Percentiles rank a stretch among this genome's conserved stretches.
Evolutionary conservation across 805 yeast species (phyloP).

Genomic region (Dipodascus geniculatus): DNA sequence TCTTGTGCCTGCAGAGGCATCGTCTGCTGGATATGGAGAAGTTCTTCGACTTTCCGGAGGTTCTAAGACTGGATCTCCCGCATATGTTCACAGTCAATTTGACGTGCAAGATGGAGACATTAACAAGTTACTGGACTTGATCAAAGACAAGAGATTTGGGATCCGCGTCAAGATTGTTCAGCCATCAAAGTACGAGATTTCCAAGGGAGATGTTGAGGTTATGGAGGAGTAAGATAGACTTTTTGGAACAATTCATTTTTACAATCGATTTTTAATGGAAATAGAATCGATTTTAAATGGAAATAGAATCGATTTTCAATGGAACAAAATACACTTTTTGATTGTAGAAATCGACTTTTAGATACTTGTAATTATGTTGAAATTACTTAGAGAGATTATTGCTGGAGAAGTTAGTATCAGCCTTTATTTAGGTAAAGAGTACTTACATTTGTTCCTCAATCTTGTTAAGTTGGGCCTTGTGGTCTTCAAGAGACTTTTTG

Average conservation of each 20-base stretch:
- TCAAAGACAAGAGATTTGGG: constrained; percentile 17
- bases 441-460: constrained; percentile 17
- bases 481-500: constrained; percentile 66
- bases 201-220: background rate
- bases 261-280: background rate
- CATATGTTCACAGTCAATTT: constrained; percentile 78
- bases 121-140: constrained; percentile 19
- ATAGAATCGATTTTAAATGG: background rate
- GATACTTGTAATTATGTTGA: too few relatives aligned
- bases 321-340: too few relatives aligned
- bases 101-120: constrained; percentile 42
- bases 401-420: background rate
- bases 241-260: background rate
- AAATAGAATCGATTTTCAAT: too few relatives aligned
- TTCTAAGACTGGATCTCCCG: constrained; percentile 49
- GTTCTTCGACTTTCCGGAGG: constrained; percentile 78
- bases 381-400: constrained; percentile 2
- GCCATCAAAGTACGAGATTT: constrained; percentile 10
- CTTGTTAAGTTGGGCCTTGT: constrained; percentile 23
- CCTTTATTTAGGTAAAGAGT: background rate
- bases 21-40: constrained; percentile 36
- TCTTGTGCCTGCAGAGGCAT: constrained; percentile 31
- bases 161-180: constrained; percentile 24
- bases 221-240: background rate
- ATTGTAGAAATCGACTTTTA: too few relatives aligned